Base-by-base conservation (phyloP, 140 eudicot species). In the Eryngium alpinum region DNA sequence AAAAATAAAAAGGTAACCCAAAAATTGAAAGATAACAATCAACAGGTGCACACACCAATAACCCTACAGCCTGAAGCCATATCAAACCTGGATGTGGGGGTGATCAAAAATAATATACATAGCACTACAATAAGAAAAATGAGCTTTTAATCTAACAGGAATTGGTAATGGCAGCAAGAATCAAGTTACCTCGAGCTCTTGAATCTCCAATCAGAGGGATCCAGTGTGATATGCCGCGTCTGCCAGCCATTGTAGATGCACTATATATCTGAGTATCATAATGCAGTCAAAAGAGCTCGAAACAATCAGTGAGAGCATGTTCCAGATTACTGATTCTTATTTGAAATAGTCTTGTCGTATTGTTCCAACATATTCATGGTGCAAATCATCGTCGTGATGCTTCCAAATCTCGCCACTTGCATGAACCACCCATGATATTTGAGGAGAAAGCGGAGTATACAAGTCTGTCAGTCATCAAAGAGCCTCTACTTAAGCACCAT, bases 401-500 rank as follows among this genome's bases (percentile, higher is more conserved):
- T 90, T 91, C 98, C 98, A 93, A 75, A 93, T 87, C 85, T 93
- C 98, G 3, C 98, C 97, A 49, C 91, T 93, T 77, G 94, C 94
- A 53, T 53, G 60, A 53, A 53, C 60, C 60, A 53, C 60, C 60
- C 60, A 53, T 53, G 60, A 53, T 53, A 53, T 53, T 53, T 53
- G 60, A 53, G 60, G 60, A 53, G 60, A 53, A 53, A 53, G 16
- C 21, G 60, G 12, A 53, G 60, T 53, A 53, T 10, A 53, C 60
- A 53, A 53, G 21, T 53, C 16, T 53, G 21, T 3, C 21, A 53
- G 12, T 53, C 21, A 10, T 13, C 60, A 53, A 13, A 53, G 16
- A 9, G 12, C 60, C 21, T 13, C 60, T 10, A 18, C 60, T 10
- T 13, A 53, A 53, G 6, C 21, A 53, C 60, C 10, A 53, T 13